Conservation (phyloP, 495 filamentous ascomycete genomes). For the Tirmania nivea region DNA sequence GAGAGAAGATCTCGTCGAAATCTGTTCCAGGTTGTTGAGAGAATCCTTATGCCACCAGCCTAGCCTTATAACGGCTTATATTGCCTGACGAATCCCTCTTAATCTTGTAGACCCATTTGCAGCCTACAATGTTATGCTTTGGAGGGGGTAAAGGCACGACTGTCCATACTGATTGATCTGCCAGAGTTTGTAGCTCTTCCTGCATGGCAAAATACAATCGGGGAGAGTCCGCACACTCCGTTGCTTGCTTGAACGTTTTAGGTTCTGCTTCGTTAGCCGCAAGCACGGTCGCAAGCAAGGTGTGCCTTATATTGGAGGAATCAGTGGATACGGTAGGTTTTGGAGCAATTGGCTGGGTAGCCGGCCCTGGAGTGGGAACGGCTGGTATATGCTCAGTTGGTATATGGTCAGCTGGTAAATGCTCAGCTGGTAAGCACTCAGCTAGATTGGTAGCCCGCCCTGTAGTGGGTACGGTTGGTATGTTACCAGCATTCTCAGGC, state of each 20-base stretch:
- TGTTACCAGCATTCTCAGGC: too few relatives aligned
- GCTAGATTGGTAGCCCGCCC: too few relatives aligned
- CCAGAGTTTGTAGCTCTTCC: background rate
- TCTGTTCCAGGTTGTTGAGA: slow-evolving; percentile 13
- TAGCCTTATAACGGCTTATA: slow-evolving; percentile 10
- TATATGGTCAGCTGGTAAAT: too few relatives aligned
- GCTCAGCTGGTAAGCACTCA: too few relatives aligned
- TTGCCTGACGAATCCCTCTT: slow-evolving; percentile 4
- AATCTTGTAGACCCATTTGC: slow-evolving; percentile 12
- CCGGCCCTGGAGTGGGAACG: too few relatives aligned
- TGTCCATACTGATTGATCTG: background rate
- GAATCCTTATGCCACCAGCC: slow-evolving; percentile 13
- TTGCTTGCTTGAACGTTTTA: background rate
- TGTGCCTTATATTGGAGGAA: too few relatives aligned
- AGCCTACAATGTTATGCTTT: background rate
- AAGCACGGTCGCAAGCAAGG: too few relatives aligned
- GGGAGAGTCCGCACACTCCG: background rate
- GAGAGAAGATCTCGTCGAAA: slow-evolving; percentile 17
- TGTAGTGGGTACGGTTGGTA: too few relatives aligned
- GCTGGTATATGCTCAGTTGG: too few relatives aligned
- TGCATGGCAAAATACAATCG: background rate
- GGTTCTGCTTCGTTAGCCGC: background rate
- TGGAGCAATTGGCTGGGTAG: too few relatives aligned
- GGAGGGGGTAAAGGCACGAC: background rate
- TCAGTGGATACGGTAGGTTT: too few relatives aligned